These are phyloP conservation scores for Citrullus amarus DNA, from an alignment of 306 rosid genomes.

Conservation along the genomic window DNA sequence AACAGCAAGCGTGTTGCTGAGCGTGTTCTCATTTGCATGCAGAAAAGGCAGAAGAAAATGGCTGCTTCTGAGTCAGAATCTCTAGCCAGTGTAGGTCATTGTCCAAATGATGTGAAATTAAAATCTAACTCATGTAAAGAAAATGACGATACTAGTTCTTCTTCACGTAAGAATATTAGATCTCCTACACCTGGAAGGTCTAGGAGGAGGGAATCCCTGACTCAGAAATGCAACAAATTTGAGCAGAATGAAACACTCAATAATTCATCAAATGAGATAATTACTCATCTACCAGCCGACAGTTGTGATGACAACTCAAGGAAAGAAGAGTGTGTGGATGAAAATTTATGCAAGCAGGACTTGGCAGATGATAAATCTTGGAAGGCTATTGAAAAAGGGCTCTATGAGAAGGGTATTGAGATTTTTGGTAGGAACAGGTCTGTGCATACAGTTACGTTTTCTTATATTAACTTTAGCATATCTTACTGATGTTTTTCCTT, in stretches of 20 bases:
- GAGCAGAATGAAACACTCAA: slow-evolving; percentile 44
- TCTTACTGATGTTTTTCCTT: neutral
- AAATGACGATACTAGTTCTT: slow-evolving; percentile 32
- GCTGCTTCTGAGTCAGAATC: slow-evolving; percentile 72
- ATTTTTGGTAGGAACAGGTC: slow-evolving; percentile 94
- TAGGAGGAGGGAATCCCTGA: slow-evolving; percentile 28
- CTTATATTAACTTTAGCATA: slow-evolving; percentile 10
- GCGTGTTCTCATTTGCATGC: slow-evolving; percentile 77
- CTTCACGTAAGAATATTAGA: slow-evolving; percentile 26
- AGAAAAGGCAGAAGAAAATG: slow-evolving; percentile 78
- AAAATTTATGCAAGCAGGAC: slow-evolving; percentile 56
- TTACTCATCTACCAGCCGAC: slow-evolving; percentile 36
- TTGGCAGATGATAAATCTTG: slow-evolving; percentile 51
- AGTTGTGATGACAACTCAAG: slow-evolving; percentile 55
- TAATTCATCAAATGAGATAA: slow-evolving; percentile 45
- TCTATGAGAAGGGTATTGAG: slow-evolving; percentile 82
- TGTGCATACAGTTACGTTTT: slow-evolving; percentile 17
- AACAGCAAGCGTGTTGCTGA: slow-evolving; percentile 96
- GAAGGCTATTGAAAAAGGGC: slow-evolving; percentile 78
- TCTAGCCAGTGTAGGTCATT: slow-evolving; percentile 42
- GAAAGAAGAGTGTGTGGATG: slow-evolving; percentile 64
- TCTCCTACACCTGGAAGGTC: slow-evolving; percentile 26
- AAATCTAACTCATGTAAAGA: slow-evolving; percentile 32
- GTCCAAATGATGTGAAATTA: slow-evolving; percentile 30
- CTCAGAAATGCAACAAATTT: slow-evolving; percentile 19